Evolutionary conservation across 176 grass and related monocot species (phyloP), one percentile per base, ranked within the genome.

Genomic region (Pontederia crassipes): DNA sequence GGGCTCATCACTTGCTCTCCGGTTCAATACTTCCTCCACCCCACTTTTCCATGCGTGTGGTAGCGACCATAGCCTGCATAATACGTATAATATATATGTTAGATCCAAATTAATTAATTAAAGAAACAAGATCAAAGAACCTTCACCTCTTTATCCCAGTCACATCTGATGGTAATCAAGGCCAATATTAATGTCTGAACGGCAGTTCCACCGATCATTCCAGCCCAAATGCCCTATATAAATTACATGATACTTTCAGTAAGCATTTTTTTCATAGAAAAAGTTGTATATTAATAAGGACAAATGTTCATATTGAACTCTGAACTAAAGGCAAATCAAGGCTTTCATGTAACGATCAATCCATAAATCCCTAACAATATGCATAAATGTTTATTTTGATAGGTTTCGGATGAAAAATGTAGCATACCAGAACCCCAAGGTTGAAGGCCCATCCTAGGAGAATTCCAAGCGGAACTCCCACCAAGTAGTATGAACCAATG

Each of bases 201-300:
- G 12, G 40, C 40, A 49, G 61, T 64, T 64, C 61, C 61, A 48
- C 61, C 61, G 5, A 64, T 64, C 61, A 64, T 64, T 20, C 61
- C 61, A 18, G 40, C 40, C 61, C 61, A 64, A 49, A 64, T 64
- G 8, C 61, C 61, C 61, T 64, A 12, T 15, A 24, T 20, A 10
- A 26, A 17, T 55, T 56, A 8, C 14, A 58, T 40, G 32, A 1
- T 0, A 7, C 32, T 7, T 40, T 40, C 32, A 40, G 32, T 40
- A 40, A 40, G 32, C 32, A 40, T 40, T 40, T 24, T 24, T 24
- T 40, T 40, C 32, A 40, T 40, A 40, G 32, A 40, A 7, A 40
- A 40, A 7, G 32, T 40, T 40, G 6, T 4, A 40, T 7, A 40
- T 40, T 40, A 40, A 24, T 24, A 7, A 40, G 32, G 2, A 40